Evolutionary conservation across 192 early-diverging fungal genomes (phyloP), one percentile per base, ranked within the genome.

Genomic region (Coemansia sp.): DNA sequence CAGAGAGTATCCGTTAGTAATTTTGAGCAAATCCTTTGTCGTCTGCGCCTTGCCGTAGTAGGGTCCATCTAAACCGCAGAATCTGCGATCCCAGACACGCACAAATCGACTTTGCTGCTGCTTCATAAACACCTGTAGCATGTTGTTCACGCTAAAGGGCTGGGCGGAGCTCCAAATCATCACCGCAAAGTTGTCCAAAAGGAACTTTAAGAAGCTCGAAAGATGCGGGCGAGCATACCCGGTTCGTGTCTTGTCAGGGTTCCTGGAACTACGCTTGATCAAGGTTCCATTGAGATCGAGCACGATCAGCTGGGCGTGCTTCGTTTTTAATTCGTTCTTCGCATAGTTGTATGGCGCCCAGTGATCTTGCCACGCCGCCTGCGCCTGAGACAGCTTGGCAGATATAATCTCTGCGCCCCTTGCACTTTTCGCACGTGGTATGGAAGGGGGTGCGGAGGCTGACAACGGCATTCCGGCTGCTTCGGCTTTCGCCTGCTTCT

Each of bases 141-240:
- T 91, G 12, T 64, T 77, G 5, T 72, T 16, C 1, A 92, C 86
- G 39, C 79, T 90, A 0, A 34, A 21, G 2, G 75, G 76, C 18
- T 84, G 79, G 0, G 91, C 88, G 7, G 89, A 89, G 56, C 87
- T 89, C 91, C 91, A 92, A 6, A 92, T 69, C 86, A 90, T 88
- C 18, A 92, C 90, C 3, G 75, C 70, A 82, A 86, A 92, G 60
- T 84, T 64, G 6, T 69, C 53, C 39, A 88, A 76, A 0, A 86
- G 61, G 70, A 86, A 91, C 9, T 70, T 28, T 33, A 91, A 63
- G 62, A 92, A 90, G 3, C 73, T 50, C 0, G 39, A 20, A 14
- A 88, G 64, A 60, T 80, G 61, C 0, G 91, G 91, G 3, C 91
- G 84, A 1, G 66, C 41, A 21, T 57, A 53, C 38, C 82, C 69